phyloP scores from a whole-genome alignment of 345 rosid species.

The Lepidium sativum region DNA sequence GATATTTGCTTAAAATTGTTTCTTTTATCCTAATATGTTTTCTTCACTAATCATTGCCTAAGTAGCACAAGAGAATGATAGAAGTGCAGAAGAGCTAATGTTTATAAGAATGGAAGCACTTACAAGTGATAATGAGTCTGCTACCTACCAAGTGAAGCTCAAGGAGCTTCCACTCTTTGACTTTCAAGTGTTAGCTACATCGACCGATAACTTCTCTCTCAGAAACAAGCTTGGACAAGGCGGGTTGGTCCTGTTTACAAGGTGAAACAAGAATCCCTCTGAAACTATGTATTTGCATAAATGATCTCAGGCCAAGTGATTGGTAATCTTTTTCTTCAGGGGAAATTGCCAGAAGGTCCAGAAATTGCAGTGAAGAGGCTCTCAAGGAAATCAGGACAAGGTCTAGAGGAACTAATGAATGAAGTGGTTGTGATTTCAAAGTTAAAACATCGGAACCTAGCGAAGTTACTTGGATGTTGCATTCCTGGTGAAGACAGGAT shows the following conservation, averaged over 20 bases:
- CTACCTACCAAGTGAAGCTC: slow-evolving; percentile 26
- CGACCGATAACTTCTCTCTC: slow-evolving; percentile 31
- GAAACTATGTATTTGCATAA: background rate
- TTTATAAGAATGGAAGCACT: slow-evolving; percentile 24
- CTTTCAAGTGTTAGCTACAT: slow-evolving; percentile 37
- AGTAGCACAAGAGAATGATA: background rate
- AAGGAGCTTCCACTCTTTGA: slow-evolving; percentile 32
- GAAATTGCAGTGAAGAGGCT: slow-evolving; percentile 58
- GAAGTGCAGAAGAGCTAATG: slow-evolving; percentile 18
- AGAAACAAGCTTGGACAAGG: slow-evolving; percentile 43
- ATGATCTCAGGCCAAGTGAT: background rate
- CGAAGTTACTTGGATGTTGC: slow-evolving; percentile 54
- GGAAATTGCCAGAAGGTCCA: slow-evolving; percentile 32
- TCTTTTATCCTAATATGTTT: background rate
- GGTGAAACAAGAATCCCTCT: slow-evolving; percentile 19
- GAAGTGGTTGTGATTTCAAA: slow-evolving; percentile 51
- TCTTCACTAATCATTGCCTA: background rate
- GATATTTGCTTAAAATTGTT: background rate
- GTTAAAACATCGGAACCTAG: slow-evolving; percentile 60
- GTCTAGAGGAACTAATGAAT: slow-evolving; percentile 45
- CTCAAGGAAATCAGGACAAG: slow-evolving; percentile 53
- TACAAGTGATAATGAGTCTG: slow-evolving; percentile 17
- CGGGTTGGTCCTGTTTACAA: slow-evolving; percentile 43
- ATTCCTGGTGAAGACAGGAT: slow-evolving; percentile 49
- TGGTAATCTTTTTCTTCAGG: slow-evolving; percentile 26